Evolutionary conservation across 2,329 filamentous ascomycete genomes (phyloP).

Genomic region (Aspergillus hiratsukae): DNA sequence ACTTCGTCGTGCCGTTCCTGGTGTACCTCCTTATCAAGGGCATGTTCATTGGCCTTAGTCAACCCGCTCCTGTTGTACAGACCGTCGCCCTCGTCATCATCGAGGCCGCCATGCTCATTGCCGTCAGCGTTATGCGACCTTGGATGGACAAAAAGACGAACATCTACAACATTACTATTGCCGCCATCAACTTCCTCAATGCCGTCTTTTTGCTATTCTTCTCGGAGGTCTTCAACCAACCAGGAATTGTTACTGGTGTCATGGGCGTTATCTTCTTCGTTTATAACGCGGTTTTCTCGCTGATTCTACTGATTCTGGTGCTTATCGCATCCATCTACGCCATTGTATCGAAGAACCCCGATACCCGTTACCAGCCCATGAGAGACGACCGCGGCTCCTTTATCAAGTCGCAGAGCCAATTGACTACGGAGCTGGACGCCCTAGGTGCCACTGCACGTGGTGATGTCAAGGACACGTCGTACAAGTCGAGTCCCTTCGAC

Average conservation of each 20-base stretch:
- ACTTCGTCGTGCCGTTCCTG: constrained; percentile 80
- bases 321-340: constrained; percentile 72
- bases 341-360: constrained; percentile 87
- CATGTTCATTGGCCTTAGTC: constrained; percentile 80
- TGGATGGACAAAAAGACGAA: constrained; percentile 99
- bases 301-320: constrained; percentile 78
- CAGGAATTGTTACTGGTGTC: constrained; percentile 76
- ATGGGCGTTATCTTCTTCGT: constrained; percentile 89
- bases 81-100: constrained; percentile 78
- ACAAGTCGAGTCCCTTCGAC: constrained; percentile 58
- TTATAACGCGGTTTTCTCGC: constrained; percentile 75
- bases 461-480: constrained; percentile 61
- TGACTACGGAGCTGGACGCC: constrained; percentile 84
- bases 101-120: constrained; percentile 73
- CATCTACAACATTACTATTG: constrained; percentile 91
- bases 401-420: constrained; percentile 89
- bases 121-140: constrained; percentile 72
- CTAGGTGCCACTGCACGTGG: constrained; percentile 83
- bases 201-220: constrained; percentile 86
- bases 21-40: constrained; percentile 79
- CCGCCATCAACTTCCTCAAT: constrained; percentile 84
- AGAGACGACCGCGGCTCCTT: constrained; percentile 92
- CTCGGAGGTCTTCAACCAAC: constrained; percentile 79
- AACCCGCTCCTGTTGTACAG: constrained; percentile 66
- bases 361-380: constrained; percentile 94